Evolutionary conservation across 257 asterid species (phyloP).

Genomic region (Plectranthus barbatus): DNA sequence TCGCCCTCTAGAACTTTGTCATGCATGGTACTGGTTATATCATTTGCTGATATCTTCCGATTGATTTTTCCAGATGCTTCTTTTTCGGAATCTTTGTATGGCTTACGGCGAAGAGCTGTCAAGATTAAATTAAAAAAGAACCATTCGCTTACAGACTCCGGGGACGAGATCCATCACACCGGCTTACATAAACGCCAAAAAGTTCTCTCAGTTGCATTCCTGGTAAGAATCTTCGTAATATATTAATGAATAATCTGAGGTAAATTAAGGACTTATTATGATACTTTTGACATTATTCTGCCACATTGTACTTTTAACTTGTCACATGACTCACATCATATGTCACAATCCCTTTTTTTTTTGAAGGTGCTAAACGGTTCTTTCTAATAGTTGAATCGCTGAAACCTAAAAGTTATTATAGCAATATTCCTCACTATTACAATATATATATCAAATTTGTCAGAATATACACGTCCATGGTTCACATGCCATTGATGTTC

Average conservation of each 20-base stretch:
- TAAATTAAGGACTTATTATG: not conserved
- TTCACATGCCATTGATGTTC: too few species aligned
- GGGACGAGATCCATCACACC: conserved; percentile 45
- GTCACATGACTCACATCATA: not conserved
- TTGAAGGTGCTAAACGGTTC: too few species aligned
- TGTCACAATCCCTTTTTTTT: too few species aligned
- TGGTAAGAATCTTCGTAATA: conserved; percentile 43
- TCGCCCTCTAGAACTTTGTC: not conserved
- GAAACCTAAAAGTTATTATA: too few species aligned
- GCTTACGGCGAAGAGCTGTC: conserved; percentile 77
- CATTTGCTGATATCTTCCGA: conserved; percentile 15
- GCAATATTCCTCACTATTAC: too few species aligned
- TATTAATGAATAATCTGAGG: too few species aligned
- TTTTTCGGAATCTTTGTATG: conserved; percentile 89
- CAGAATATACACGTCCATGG: too few species aligned
- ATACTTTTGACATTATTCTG: not conserved
- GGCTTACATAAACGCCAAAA: conserved; percentile 75
- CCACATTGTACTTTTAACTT: not conserved
- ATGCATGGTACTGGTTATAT: not conserved
- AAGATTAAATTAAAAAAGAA: conserved; percentile 39
- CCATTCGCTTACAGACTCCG: conserved; percentile 20
- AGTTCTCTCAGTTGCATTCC: conserved; percentile 77
- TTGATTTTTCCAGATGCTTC: conserved; percentile 67
- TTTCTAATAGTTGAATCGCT: too few species aligned
- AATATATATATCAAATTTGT: too few species aligned